Conservation (phyloP, 805 yeast species). For the Teunomyces tritomae region DNA sequence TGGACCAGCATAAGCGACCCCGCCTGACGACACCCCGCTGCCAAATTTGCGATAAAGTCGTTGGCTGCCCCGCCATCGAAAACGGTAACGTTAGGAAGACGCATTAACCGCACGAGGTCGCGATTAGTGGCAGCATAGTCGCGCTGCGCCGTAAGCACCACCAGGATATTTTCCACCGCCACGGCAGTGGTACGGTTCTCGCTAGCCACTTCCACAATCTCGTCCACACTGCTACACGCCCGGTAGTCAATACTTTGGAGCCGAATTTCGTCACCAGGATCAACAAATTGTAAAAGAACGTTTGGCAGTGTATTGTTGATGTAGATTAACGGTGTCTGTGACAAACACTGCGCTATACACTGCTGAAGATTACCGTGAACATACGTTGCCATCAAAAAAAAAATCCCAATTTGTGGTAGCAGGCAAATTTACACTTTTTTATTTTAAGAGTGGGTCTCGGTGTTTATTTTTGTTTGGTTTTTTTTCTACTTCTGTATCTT, state of each 20-base stretch:
- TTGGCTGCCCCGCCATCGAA: conserved; percentile 6
- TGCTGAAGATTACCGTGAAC: not conserved
- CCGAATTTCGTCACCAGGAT: not conserved
- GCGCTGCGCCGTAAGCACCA: conserved; percentile 4
- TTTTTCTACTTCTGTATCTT: not conserved
- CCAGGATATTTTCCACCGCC: conserved; percentile 10
- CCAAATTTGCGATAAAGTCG: conserved; percentile 5
- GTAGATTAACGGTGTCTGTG: conserved; percentile 3
- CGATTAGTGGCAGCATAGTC: conserved; percentile 9
- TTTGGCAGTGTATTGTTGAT: conserved; percentile 10
- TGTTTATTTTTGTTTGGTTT: too few species aligned
- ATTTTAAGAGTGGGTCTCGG: too few species aligned
- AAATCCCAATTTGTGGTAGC: not conserved
- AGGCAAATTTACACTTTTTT: not conserved
- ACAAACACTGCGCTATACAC: not conserved
- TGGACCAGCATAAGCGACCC: not conserved
- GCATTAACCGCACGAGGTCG: conserved; percentile 6
- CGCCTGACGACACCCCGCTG: not conserved
- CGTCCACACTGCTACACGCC: conserved; percentile 1
- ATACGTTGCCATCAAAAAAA: not conserved
- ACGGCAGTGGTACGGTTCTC: not conserved
- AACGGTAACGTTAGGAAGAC: not conserved
- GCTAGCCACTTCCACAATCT: not conserved
- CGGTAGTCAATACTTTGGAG: conserved; percentile 11
- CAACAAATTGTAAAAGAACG: conserved; percentile 3